phyloP scores from a whole-genome alignment of 2,329 filamentous ascomycete species.

The Bipolaris sorokiniana region DNA sequence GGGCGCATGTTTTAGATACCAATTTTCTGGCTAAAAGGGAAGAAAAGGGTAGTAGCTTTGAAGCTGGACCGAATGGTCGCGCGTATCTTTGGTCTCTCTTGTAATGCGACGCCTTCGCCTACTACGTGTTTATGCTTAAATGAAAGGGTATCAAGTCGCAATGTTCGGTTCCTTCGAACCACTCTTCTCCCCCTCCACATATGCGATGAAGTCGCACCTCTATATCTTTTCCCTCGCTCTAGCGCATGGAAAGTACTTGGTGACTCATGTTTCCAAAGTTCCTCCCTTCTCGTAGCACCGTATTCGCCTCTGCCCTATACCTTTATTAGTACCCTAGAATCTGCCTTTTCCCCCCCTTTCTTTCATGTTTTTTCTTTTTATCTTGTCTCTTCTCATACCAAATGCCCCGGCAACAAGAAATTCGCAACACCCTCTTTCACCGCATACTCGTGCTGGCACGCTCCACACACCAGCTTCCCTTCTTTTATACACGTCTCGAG shows the following conservation, averaged over 20 bases:
- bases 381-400: constrained; percentile 64
- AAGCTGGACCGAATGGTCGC: not conserved
- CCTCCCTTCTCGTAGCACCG: not conserved
- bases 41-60: constrained; percentile 7
- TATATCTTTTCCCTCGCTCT: not conserved
- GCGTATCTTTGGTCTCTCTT: not conserved
- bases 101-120: not conserved
- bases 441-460: constrained; percentile 91
- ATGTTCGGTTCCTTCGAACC: not conserved
- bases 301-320: not conserved
- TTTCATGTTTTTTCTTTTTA: not conserved
- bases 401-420: constrained; percentile 89
- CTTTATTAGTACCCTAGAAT: not conserved
- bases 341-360: not conserved
- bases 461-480: constrained; percentile 87
- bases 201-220: not conserved
- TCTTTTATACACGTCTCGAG: constrained; percentile 89
- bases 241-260: not conserved
- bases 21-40: constrained; percentile 10
- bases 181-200: constrained; percentile 1
- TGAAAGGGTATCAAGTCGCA: constrained; percentile 37
- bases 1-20: constrained; percentile 29
- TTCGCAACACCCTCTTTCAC: constrained; percentile 97
- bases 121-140: not conserved
- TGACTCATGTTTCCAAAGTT: not conserved